These are phyloP conservation scores for Cryphonectria naterciae DNA, from an alignment of 2,329 filamentous ascomycete species.

Conservation along the genomic window DNA sequence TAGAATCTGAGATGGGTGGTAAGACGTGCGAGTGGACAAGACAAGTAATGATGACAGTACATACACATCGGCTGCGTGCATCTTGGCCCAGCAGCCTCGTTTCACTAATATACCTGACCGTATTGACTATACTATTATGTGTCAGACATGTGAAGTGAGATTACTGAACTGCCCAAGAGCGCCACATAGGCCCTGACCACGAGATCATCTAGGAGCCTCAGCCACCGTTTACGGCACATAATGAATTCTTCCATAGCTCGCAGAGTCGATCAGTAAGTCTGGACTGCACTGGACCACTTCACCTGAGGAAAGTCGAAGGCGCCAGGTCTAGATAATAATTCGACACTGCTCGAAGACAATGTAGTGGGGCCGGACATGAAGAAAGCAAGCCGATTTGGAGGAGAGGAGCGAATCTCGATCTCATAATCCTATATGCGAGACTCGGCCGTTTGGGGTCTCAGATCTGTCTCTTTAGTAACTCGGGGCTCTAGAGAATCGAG, in stretches of 20 bases:
- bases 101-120: not conserved
- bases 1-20: constrained; percentile 4
- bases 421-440: constrained; percentile 3
- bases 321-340: not conserved
- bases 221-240: not conserved
- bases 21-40: constrained; percentile 14
- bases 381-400: not conserved
- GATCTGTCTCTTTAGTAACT: constrained; percentile 16
- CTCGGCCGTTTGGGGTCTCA: constrained; percentile 24
- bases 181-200: not conserved
- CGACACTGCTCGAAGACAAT: not conserved
- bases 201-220: not conserved
- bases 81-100: constrained; percentile 13
- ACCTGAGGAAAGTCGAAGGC: not conserved
- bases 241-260: not conserved
- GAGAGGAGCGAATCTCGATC: constrained; percentile 10
- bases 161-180: not conserved
- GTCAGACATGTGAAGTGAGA: constrained; percentile 25
- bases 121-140: constrained; percentile 10
- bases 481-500: not conserved
- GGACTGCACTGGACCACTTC: not conserved
- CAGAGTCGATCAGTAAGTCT: not conserved
- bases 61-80: not conserved
- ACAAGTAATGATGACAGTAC: not conserved
- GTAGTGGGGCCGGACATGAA: too few relatives aligned